A percentile compares a stretch with the other conserved stretches of the same genome.
phyloP scores from a whole-genome alignment of 1,139 yeast genomes.

The Arxiozyma heterogenica region DNA sequence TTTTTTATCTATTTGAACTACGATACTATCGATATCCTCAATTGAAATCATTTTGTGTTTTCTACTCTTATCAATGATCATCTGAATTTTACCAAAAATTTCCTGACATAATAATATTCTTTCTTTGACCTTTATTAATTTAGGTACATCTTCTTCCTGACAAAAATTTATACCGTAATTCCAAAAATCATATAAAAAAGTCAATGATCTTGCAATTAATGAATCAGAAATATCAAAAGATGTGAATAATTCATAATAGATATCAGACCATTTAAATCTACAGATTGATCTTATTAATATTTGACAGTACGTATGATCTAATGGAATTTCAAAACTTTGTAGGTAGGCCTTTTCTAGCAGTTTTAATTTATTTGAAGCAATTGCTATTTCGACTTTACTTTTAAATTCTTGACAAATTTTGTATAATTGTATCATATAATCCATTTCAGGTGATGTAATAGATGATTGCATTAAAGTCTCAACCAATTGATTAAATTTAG shows the following conservation, averaged over 20 bases:
- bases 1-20: conserved; percentile 12
- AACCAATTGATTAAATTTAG: conserved; percentile 6
- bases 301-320: conserved; percentile 7
- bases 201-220: conserved; percentile 33
- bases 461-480: conserved; percentile 7
- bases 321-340: conserved; percentile 7
- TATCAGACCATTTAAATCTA: conserved; percentile 15
- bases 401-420: background rate
- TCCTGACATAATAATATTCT: conserved; percentile 12
- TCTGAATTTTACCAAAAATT: conserved; percentile 14
- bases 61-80: conserved; percentile 26
- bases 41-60: conserved; percentile 21
- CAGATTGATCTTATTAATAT: conserved; percentile 9
- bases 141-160: conserved; percentile 8
- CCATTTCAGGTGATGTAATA: conserved; percentile 14
- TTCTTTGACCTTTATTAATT: conserved; percentile 12
- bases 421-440: conserved; percentile 1
- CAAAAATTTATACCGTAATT: conserved; percentile 16
- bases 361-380: conserved; percentile 1
- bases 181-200: conserved; percentile 11
- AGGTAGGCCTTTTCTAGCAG: conserved; percentile 2
- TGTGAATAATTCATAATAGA: conserved; percentile 11
- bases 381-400: background rate
- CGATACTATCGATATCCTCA: conserved; percentile 17
- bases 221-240: conserved; percentile 33